phyloP scores from a whole-genome alignment of 768 basidiomycete species.

The Russula sp. region DNA sequence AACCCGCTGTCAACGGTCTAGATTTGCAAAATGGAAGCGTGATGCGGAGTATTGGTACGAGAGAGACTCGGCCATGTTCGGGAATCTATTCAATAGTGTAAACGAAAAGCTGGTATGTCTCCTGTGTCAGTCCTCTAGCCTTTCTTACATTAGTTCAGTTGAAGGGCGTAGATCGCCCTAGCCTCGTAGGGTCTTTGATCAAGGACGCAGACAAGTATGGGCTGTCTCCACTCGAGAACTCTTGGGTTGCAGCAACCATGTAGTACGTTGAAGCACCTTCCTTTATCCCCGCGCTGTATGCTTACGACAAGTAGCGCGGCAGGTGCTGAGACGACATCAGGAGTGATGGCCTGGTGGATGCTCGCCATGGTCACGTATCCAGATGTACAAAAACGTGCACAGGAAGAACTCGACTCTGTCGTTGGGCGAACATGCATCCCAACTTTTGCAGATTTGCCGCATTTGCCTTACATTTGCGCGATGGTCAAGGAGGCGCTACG shows the following conservation, averaged over 20 bases:
- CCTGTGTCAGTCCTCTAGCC: background rate
- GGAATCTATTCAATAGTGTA: constrained; percentile 10
- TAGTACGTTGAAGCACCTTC: background rate
- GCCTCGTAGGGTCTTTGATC: constrained; percentile 5
- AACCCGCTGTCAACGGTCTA: background rate
- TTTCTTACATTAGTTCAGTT: background rate
- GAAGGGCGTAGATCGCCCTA: constrained; percentile 14
- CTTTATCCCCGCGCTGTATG: background rate
- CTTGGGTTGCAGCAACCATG: constrained; percentile 7
- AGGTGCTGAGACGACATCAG: constrained; percentile 4
- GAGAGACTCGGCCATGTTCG: constrained; percentile 17
- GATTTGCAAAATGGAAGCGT: constrained; percentile 23
- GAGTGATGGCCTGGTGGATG: constrained; percentile 10
- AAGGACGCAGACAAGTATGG: constrained; percentile 12
- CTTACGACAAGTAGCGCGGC: background rate
- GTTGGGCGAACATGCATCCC: constrained; percentile 3
- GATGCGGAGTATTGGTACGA: constrained; percentile 20
- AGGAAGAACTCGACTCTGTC: constrained; percentile 13
- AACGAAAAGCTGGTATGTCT: constrained; percentile 10
- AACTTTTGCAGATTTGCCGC: constrained; percentile 1
- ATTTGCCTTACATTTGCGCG: constrained; percentile 8
- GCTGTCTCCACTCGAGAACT: constrained; percentile 4
- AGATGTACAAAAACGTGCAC: constrained; percentile 6
- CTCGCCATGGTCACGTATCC: constrained; percentile 12
- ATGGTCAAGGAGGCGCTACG: constrained; percentile 17